Percentiles rank a stretch among this genome's conserved stretches.
These are phyloP conservation scores for Phytophthora cactorum DNA, from an alignment of 352 stramenopile species.

Conservation along the genomic window DNA sequence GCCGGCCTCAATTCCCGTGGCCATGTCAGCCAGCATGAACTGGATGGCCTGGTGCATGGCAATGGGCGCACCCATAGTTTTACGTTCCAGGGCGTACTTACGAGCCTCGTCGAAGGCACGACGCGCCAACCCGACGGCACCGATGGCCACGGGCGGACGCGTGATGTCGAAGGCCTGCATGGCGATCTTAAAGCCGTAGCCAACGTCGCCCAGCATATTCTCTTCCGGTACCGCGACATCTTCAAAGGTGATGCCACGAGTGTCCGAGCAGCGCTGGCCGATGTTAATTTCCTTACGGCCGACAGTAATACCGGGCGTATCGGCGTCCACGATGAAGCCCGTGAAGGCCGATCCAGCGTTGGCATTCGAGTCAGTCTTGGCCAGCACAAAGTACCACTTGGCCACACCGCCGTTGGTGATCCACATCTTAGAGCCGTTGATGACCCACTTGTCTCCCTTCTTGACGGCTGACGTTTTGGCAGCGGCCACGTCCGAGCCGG, in stretches of 20 bases:
- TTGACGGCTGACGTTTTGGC: slow-evolving; percentile 93
- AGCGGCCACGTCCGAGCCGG: slow-evolving; percentile 88
- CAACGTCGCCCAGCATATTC: slow-evolving; percentile 87
- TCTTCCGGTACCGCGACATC: slow-evolving; percentile 88
- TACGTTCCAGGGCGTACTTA: slow-evolving; percentile 87
- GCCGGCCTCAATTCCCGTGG: slow-evolving; percentile 88
- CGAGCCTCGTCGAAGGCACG: slow-evolving; percentile 90
- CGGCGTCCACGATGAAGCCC: slow-evolving; percentile 90
- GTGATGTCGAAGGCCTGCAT: slow-evolving; percentile 94
- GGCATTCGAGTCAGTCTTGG: slow-evolving; percentile 85
- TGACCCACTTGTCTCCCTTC: slow-evolving; percentile 93
- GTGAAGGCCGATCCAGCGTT: slow-evolving; percentile 87
- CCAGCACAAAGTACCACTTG: slow-evolving; percentile 92
- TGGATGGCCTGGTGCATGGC: slow-evolving; percentile 88
- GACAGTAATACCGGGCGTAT: slow-evolving; percentile 86
- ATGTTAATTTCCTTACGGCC: slow-evolving; percentile 93
- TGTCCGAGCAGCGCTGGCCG: slow-evolving; percentile 92
- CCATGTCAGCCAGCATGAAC: slow-evolving; percentile 93
- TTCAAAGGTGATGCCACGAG: slow-evolving; percentile 91
- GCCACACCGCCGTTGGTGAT: slow-evolving; percentile 94
- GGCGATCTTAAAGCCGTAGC: slow-evolving; percentile 93
- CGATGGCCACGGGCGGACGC: slow-evolving; percentile 86
- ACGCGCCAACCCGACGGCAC: slow-evolving; percentile 84
- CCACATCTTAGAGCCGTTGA: slow-evolving; percentile 95
- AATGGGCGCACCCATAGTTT: slow-evolving; percentile 89